Conservation (phyloP, 2,329 filamentous ascomycete genomes). For the Fusarium lyarnte region DNA sequence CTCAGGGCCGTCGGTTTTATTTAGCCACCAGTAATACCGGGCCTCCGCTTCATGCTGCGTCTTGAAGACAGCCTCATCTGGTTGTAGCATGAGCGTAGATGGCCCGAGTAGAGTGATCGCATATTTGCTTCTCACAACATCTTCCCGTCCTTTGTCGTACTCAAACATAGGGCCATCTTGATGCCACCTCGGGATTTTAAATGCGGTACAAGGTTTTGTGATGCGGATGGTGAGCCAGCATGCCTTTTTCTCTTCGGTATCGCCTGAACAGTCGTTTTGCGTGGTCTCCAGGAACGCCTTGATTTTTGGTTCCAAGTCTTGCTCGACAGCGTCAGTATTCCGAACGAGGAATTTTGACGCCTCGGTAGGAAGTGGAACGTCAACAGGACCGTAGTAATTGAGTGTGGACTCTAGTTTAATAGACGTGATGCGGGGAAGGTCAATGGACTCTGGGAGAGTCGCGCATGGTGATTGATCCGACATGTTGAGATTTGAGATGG, state of each 20-base stretch:
- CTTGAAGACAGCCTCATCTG: not conserved
- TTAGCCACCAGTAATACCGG: not conserved
- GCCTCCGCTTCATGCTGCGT: not conserved
- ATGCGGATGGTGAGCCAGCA: not conserved
- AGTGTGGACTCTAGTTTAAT: not conserved
- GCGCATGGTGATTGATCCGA: not conserved
- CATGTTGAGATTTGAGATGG: not conserved
- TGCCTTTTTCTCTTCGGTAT: not conserved
- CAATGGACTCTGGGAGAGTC: not conserved
- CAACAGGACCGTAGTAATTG: not conserved
- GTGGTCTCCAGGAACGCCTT: not conserved
- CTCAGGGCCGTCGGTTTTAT: accelerated
- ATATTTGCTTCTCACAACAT: not conserved
- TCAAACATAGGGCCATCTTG: not conserved
- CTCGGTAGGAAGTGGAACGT: accelerated
- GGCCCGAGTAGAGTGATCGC: not conserved
- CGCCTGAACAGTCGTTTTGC: not conserved
- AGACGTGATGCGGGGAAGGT: not conserved
- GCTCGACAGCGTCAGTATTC: not conserved
- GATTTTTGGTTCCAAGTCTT: not conserved
- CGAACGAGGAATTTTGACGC: not conserved
- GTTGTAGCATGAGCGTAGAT: not conserved
- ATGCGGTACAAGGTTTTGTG: not conserved
- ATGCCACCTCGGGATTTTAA: not conserved
- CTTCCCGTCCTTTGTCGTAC: not conserved